Evolutionary conservation across 371 early-diverging fungal species (phyloP).

Genomic region (Conidiobolus coronatus): DNA sequence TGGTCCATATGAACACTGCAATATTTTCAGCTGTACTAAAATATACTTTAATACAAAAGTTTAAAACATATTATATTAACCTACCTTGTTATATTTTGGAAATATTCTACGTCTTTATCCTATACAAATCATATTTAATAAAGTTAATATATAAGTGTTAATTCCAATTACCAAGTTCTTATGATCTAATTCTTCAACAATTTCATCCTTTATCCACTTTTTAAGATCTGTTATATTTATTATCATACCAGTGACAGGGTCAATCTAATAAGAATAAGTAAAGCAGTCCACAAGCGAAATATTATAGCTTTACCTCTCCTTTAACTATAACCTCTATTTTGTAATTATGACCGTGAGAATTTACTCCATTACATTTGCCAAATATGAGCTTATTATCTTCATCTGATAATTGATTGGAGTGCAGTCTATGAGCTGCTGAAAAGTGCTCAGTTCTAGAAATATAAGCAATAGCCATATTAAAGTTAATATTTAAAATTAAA

Average conservation of each 20-base stretch:
- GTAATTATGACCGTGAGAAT: constrained; percentile 81
- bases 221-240: constrained; percentile 61
- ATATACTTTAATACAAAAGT: not conserved
- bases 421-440: constrained; percentile 68
- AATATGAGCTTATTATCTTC: constrained; percentile 16
- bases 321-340: constrained; percentile 52
- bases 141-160: not conserved
- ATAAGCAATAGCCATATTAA: constrained; percentile 15
- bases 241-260: constrained; percentile 50
- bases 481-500: not conserved
- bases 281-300: no score
- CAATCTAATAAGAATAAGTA: no score
- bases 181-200: constrained; percentile 63
- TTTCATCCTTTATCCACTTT: constrained; percentile 32
- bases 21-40: constrained; percentile 73
- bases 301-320: constrained; percentile 19
- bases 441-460: constrained; percentile 53
- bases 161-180: constrained; percentile 31
- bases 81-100: constrained; percentile 29
- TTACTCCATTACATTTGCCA: constrained; percentile 8
- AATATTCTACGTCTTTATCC: constrained; percentile 60
- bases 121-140: constrained; percentile 6
- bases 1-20: constrained; percentile 58
- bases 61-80: not conserved
- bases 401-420: constrained; percentile 33